Evolutionary conservation across 305 asterid species (phyloP), one percentile per base, ranked within the genome.

Genomic region (Fraxinus xanthoxyloides): DNA sequence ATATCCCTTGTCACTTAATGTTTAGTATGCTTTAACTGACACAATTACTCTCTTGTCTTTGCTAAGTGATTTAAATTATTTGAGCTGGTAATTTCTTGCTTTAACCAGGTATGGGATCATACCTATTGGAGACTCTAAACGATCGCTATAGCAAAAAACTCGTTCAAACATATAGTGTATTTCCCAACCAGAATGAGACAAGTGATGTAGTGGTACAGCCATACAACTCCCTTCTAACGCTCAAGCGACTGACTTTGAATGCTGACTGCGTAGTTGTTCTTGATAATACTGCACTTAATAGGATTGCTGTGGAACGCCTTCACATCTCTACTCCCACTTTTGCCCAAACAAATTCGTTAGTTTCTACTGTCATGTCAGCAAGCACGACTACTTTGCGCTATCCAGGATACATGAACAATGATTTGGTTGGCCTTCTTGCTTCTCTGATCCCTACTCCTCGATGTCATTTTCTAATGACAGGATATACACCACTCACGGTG

Each of bases 131-230:
- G 90, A 90, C 98, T 70, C 86, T 96, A 80, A 96, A 96, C 85
- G 98, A 96, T 83, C 97, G 98, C 75, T 96, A 96, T 88, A 94
- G 99, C 94, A 96, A 96, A 85, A 97, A 97, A 85, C 98, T 97
- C 82, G 92, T 97, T 61, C 99, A 97, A 89, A 94, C 99, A 26
- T 94, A 97, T 84, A 96, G 99, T 84, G 99, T 97, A 15, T 97
- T 97, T 86, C 99, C 98, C 46, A 97, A 94, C 89, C 99, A 97
- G 82, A 94, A 93, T 26, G 98, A 94, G 92, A 94, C 98, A 61
- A 97, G 99, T 90, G 99, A 97, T 83, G 99, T 97, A 87, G 99
- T 97, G 80, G 99, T 94, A 67, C 99, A 97, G 84, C 99, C 99
- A 21, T 97, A 97, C 85, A 97, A 97, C 85, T 97, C 99, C 75